phyloP scores from a whole-genome alignment of 495 filamentous ascomycete genomes.

The Sordaria brevicollis region DNA sequence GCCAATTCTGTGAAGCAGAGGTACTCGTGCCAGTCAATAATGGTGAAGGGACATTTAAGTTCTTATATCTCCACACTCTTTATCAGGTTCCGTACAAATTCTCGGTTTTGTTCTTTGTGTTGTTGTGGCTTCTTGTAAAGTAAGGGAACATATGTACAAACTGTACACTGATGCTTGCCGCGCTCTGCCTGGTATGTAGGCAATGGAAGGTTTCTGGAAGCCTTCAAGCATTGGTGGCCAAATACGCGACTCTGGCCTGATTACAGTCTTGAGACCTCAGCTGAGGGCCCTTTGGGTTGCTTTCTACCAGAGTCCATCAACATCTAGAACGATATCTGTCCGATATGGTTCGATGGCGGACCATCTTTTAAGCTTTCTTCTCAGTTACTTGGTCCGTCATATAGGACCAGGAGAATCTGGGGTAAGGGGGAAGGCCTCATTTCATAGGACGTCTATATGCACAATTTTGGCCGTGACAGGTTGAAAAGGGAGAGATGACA shows the following conservation, averaged over 20 bases:
- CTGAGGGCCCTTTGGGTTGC: not conserved
- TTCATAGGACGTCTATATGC: not conserved
- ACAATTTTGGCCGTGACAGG: not conserved
- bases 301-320: not conserved
- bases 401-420: not conserved
- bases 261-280: not conserved
- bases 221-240: not conserved
- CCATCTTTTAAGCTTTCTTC: not conserved
- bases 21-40: not conserved
- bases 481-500: not conserved
- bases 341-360: not conserved
- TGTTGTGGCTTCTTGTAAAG: not conserved
- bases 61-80: not conserved
- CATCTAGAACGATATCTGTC: not conserved
- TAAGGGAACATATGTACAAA: not conserved
- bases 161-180: not conserved
- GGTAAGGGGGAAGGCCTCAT: not conserved
- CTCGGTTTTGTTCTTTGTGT: not conserved
- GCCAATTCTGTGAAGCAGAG: too few species aligned
- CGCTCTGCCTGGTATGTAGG: too few species aligned
- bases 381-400: not conserved
- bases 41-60: not conserved
- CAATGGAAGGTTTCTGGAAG: not conserved
- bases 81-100: not conserved
- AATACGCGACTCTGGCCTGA: not conserved